Base-by-base conservation (phyloP, 2,329 filamentous ascomycete genomes). In the Stachybotrys elegans region DNA sequence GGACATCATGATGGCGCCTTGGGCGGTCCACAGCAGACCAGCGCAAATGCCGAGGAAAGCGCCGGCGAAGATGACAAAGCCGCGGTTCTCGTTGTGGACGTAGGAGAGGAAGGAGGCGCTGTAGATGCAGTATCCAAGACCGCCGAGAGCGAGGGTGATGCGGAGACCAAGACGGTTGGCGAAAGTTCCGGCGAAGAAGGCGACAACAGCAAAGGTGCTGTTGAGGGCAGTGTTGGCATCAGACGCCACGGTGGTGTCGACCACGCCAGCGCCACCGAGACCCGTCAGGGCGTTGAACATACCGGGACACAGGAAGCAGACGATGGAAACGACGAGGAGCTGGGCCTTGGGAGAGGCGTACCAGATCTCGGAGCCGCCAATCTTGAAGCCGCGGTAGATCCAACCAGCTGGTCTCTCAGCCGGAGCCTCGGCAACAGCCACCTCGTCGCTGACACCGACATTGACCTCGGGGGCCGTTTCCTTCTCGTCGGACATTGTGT, bases 1-100 rank as follows among this genome's bases (percentile, higher is more conserved):
- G 27, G 86, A 83, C 78, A 95, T 92, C 84, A 92, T 91, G 59
- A 91, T 88, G 46, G 86, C 83, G 45, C 88, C 87, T 66, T 92
- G 87, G 1, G 85, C 88, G 17, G 84, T 85, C 88, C 88, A 93
- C 22, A 93, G 73, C 38, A 92, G 71, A 58, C 84, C 87, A 40
- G 88, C 88, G 58, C 86, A 91, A 48, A 88, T 68, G 63, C 88
- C 88, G 36, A 91, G 79, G 53, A 88, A 77, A 14, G 82, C 83
- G 51, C 88, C 88, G 3, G 87, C 81, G 54, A 91, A 90, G 53
- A 86, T 78, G 46, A 60, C 59, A 46, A 60, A 60, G 40, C 48
- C 57, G 1, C 49, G 41, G 13, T 60, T 55, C 32, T 71, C 48
- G n/a, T 72, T 83, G 66, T 88, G 84, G 53, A 78, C 81, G 65